Base-by-base conservation (phyloP, 805 yeast species). In the Peterozyma toletana region DNA sequence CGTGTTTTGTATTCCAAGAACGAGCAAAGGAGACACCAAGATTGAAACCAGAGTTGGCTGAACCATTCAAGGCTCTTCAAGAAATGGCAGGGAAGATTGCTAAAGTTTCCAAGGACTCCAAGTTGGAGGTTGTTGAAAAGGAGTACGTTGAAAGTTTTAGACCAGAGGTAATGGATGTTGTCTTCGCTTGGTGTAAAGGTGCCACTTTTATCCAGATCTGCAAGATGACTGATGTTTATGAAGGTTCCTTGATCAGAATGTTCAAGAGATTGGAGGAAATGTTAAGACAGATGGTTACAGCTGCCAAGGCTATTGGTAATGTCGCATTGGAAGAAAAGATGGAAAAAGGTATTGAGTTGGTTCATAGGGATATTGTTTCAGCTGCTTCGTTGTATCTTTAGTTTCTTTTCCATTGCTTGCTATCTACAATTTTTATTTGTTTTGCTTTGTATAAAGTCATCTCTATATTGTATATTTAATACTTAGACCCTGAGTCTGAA, bases 151-250 rank as follows among this genome's bases (percentile, higher is more conserved):
- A 89, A 59, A 75, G 84, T 27, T 95, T 93, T 70, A 80, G 95
- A 64, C 83, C 89, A 15, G 96, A 93, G 59, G 72, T 93, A 48
- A 91, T 93, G 98, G 98, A 90, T 60, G 97, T 93, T 41, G 96
- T 93, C 1, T 88, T 69, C 62, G 86, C 91, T 39, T 93, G 99
- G 99, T 88, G 96, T 62, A 83, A 84, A 59, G 98, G 98, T 15
- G 96, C 96, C 6, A 70, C 93, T 0, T 93, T 93, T 63, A 91
- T 97, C 0, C 96, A 91, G 60, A 91, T 93, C 50, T 91, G 98
- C 68, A 91, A 91, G 63, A 89, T 93, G 96, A 93, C 99, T 0
- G 99, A 93, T 59, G 98, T 93, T 37, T 93, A 91, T 54, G 99
- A 93, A 68, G 99, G 99, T 36, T 84, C 95, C 17, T 73, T 93